Base-by-base conservation (phyloP, 805 yeast species). In the Spathaspora girioi region DNA sequence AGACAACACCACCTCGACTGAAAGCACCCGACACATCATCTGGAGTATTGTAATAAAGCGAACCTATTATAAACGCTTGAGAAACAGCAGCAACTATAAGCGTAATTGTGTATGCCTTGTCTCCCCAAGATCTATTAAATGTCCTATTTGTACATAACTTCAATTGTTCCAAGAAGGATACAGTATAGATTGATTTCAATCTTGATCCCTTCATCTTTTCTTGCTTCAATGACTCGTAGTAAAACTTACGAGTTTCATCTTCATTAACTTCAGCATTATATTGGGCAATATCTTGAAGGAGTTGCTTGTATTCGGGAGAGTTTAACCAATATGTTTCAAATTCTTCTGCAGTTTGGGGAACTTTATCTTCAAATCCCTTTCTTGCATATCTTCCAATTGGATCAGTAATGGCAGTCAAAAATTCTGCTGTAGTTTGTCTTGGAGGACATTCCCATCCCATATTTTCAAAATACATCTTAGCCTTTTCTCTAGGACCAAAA, bases 351-450 rank as follows among this genome's bases (percentile, higher is more conserved):
- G 84, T 80, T 19, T 68, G 67, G 5, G 94, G 94, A 19, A 85
- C 84, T 50, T 62, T 63, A 41, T 69, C 58, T 52, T 78, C 84
- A 58, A 54, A 71, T 1, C 87, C 89, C 23, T 68, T 61, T 49
- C 67, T 67, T 2, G 79, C 62, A 52, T 58, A 67, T 62, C 91
- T 76, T 48, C 85, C 90, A 5, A 70, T 68, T 8, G 89, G 88
- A 63, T 83, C 86, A 9, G 91, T 83, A 11, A 85, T 75, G 1
- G 89, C 81, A 1, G 89, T 85, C 59, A 85, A 68, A 62, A 84
- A 86, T 61, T 86, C 90, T 12, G 89, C 86, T 14, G 89, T 81
- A 2, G 87, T 77, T 69, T 83, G 88, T 59, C 90, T 75, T 7
- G 79, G 70, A 19, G 86, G 87, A 55, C 85, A 82, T 38, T 70